Conservation (phyloP, 345 rosid genomes). For the Physaria fendleri region DNA sequence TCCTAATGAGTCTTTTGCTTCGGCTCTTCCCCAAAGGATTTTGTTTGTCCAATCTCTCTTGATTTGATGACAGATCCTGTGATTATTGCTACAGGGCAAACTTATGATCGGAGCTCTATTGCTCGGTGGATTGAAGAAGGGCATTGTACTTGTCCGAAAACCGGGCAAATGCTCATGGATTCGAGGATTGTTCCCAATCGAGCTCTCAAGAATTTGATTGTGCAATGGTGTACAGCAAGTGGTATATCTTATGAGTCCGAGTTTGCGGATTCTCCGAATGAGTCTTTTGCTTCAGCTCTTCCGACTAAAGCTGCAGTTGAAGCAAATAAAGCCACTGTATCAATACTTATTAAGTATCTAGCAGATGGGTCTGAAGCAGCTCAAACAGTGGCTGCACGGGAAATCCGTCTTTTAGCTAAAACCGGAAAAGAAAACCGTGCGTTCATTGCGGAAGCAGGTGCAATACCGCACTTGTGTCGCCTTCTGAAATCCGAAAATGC, state of each 20-base stretch:
- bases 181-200: constrained; percentile 71
- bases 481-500: constrained; percentile 55
- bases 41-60: constrained; percentile 74
- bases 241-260: constrained; percentile 58
- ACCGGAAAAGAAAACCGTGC: constrained; percentile 87
- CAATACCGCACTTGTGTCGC: constrained; percentile 62
- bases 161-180: constrained; percentile 66
- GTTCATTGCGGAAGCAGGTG: constrained; percentile 83
- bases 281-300: constrained; percentile 47
- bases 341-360: constrained; percentile 60
- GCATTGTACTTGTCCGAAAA: constrained; percentile 78
- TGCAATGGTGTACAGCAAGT: constrained; percentile 77
- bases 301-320: constrained; percentile 71
- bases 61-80: constrained; percentile 96
- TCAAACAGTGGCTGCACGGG: constrained; percentile 67
- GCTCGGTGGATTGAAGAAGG: constrained; percentile 95
- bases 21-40: constrained; percentile 66
- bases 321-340: constrained; percentile 73
- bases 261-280: constrained; percentile 40
- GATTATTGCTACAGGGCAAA: constrained; percentile 80
- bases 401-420: constrained; percentile 77
- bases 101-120: constrained; percentile 80
- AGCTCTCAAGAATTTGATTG: constrained; percentile 76
- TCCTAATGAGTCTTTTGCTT: constrained; percentile 45
- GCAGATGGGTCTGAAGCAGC: constrained; percentile 58